These are phyloP conservation scores for Silene uniflora DNA, from an alignment of 148 eudicot species.

Conservation along the genomic window DNA sequence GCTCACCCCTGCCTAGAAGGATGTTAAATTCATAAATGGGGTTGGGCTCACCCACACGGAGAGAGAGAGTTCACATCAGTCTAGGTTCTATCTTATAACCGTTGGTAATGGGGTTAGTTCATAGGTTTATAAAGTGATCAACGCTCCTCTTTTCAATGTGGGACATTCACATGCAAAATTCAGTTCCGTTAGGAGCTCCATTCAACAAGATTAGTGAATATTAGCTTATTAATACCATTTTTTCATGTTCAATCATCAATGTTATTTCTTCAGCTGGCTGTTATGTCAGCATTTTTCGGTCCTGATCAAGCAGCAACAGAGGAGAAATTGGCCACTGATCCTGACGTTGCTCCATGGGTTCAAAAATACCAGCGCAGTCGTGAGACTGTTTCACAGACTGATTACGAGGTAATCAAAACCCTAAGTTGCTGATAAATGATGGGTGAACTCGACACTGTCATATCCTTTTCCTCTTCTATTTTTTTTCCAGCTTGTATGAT, in stretches of 20 bases:
- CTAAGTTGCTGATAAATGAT: neutral
- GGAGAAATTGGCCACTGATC: conserved; percentile 62
- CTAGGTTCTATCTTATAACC: too few relatives aligned
- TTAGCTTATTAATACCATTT: neutral
- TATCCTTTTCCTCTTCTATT: neutral
- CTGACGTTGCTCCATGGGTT: conserved; percentile 89
- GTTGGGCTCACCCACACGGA: too few relatives aligned
- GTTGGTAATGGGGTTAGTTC: too few relatives aligned
- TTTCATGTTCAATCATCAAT: neutral
- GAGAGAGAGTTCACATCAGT: too few relatives aligned
- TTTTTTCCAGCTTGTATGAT: neutral
- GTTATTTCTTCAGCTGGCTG: conserved; percentile 61
- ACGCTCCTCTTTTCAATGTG: too few relatives aligned
- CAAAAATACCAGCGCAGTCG: conserved; percentile 95
- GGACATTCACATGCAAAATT: too few relatives aligned
- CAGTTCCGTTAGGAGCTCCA: neutral
- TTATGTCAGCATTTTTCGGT: conserved; percentile 96
- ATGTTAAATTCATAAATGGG: too few relatives aligned
- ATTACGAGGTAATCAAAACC: conserved; percentile 60
- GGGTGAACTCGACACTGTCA: neutral
- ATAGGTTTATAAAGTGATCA: too few relatives aligned
- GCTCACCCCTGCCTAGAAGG: too few relatives aligned
- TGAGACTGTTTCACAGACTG: conserved; percentile 93
- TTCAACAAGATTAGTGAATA: neutral
- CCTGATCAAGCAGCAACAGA: conserved; percentile 88